Conservation (phyloP, 2,329 filamentous ascomycete species). For the Phyllosticta paracitricarpa region DNA sequence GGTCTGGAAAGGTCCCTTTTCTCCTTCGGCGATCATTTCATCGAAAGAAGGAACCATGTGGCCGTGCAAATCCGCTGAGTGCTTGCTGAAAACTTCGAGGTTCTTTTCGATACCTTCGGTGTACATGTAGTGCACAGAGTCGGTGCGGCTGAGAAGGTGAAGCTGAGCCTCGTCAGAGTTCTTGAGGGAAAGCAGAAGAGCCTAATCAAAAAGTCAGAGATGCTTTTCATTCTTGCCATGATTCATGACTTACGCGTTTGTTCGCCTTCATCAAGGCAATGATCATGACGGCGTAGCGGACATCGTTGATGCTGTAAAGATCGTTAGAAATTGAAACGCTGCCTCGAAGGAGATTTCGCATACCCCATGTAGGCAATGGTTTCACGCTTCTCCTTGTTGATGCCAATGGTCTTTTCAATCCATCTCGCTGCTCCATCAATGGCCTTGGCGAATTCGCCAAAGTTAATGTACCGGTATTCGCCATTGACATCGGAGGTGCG, state of each 20-base stretch:
- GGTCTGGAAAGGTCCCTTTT: background rate
- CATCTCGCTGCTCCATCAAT: conserved; percentile 1
- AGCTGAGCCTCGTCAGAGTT: conserved; percentile 9
- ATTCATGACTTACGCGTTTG: background rate
- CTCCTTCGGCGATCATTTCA: conserved; percentile 4
- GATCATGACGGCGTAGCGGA: background rate
- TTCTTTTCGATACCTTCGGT: conserved; percentile 6
- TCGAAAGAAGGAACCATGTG: conserved; percentile 7
- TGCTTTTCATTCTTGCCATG: background rate
- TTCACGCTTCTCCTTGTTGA: background rate
- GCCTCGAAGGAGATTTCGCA: background rate
- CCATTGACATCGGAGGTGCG: conserved; percentile 1
- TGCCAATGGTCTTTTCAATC: conserved; percentile 9
- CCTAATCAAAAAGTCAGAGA: background rate
- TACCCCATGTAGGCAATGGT: conserved; percentile 9
- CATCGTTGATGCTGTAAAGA: conserved; percentile 4
- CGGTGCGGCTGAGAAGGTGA: conserved; percentile 2
- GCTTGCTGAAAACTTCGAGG: background rate
- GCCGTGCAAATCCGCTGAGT: background rate
- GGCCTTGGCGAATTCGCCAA: conserved; percentile 4
- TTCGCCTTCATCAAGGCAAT: conserved; percentile 5
- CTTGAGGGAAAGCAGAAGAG: conserved; percentile 5
- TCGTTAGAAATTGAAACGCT: background rate
- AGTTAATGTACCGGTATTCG: conserved; percentile 4
- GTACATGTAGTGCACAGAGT: conserved; percentile 4